Percentiles rank a stretch among this genome's conserved stretches.
phyloP scores from a whole-genome alignment of 2,329 filamentous ascomycete species.

The Taxawa tesnikishii region DNA sequence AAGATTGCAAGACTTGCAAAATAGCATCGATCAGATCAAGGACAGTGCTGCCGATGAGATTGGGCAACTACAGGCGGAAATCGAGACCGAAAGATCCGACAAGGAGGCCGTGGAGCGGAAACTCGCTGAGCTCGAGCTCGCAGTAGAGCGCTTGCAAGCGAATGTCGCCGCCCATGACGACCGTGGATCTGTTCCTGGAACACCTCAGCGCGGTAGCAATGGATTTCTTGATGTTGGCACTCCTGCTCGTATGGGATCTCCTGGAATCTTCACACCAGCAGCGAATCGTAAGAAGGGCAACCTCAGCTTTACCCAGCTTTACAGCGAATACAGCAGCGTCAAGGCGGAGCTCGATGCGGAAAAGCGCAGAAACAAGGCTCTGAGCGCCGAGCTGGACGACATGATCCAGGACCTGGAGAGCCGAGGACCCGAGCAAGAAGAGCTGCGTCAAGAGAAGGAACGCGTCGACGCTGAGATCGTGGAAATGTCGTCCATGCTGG shows the following conservation, averaged over 20 bases:
- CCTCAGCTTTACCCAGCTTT: constrained; percentile 50
- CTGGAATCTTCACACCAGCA: constrained; percentile 33
- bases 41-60: constrained; percentile 52
- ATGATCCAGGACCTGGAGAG: constrained; percentile 77
- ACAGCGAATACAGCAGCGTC: constrained; percentile 47
- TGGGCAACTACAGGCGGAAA: constrained; percentile 35
- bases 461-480: constrained; percentile 69
- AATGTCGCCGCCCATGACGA: constrained; percentile 21
- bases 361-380: constrained; percentile 59
- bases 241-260: constrained; percentile 7
- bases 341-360: constrained; percentile 65
- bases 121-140: constrained; percentile 52
- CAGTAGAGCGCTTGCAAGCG: constrained; percentile 41
- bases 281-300: constrained; percentile 40
- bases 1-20: constrained; percentile 58
- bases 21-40: constrained; percentile 48
- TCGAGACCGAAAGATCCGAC: constrained; percentile 42
- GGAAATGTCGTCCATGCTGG: constrained; percentile 65
- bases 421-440: constrained; percentile 77
- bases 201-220: constrained; percentile 41
- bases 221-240: constrained; percentile 18
- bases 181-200: constrained; percentile 37
- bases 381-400: constrained; percentile 68
- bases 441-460: constrained; percentile 69
- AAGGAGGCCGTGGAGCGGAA: constrained; percentile 50